Base-by-base conservation (phyloP, 1,284 basidiomycete species). In the Volvariella volvacea region DNA sequence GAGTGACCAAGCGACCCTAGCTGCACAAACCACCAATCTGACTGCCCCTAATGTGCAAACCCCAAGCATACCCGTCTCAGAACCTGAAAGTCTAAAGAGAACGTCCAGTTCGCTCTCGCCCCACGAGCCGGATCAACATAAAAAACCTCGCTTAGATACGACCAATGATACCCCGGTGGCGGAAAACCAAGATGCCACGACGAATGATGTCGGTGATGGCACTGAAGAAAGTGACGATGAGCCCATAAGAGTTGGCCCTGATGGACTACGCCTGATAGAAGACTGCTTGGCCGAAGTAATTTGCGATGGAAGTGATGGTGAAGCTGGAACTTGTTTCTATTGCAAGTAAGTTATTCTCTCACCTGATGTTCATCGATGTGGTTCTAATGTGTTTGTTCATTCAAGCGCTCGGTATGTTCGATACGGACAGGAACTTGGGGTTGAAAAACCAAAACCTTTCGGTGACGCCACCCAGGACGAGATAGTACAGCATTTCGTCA, bases 241-340 rank as follows among this genome's bases (percentile, higher is more conserved):
- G 9, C 60, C 57, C n/a, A 52, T 64, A 14, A 60, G 62, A 48
- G 41, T 70, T 48, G 65, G 61, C 6, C 56, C 60, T 2, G 68
- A 71, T 49, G 70, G 68, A 15, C 55, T 67, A 19, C 58, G 65
- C 31, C 42, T 63, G 7, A 57, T 65, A 19, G 60, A 67, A 40
- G 70, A 71, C 33, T 76, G 74, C 48, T 56, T 80, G n/a, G 55
- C 59, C 21, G 57, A 62, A 28, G 60, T 78, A 36, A 74, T 75
- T 39, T 70, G 68, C 28, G 61, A 63, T 28, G 70, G 70, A 12
- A 64, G 62, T 4, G 60, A 64, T 41, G 58, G 65, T 22, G 58
- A 63, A n/a, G 57, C 54, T 12, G 59, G 67, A 44, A 62, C 59
- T 44, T 80, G 78, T 48, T 60, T 56, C 45, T 60, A 78, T 42